phyloP scores from a whole-genome alignment of 805 yeast species.

The Metschnikowia baotianmanensis region DNA sequence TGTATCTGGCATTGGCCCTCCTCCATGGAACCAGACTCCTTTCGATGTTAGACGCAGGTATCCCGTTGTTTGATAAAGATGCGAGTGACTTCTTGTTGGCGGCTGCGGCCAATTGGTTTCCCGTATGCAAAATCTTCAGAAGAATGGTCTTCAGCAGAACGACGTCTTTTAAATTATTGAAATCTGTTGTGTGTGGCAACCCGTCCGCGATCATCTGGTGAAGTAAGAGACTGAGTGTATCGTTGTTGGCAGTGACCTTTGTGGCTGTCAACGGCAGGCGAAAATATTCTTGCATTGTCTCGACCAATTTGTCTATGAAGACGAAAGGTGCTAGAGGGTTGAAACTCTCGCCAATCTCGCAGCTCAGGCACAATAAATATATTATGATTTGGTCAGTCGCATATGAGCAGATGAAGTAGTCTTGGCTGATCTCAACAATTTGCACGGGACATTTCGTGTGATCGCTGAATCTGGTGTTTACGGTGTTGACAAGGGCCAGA shows the following conservation, averaged over 20 bases:
- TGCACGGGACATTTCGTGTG: constrained; percentile 14
- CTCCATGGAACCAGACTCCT: constrained; percentile 68
- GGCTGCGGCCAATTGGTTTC: constrained; percentile 32
- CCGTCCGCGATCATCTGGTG: constrained; percentile 81
- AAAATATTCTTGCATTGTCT: constrained; percentile 57
- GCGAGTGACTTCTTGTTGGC: constrained; percentile 23
- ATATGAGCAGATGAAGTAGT: constrained; percentile 28
- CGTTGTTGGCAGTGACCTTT: constrained; percentile 66
- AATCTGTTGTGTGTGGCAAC: constrained; percentile 67
- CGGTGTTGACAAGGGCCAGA: constrained; percentile 23
- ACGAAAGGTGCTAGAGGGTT: constrained; percentile 57
- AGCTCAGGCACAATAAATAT: constrained; percentile 27
- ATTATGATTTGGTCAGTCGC: constrained; percentile 24
- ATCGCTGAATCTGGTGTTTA: constrained; percentile 15
- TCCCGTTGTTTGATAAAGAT: constrained; percentile 16
- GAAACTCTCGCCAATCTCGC: constrained; percentile 11
- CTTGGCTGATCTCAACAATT: constrained; percentile 30
- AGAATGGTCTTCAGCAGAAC: constrained; percentile 65
- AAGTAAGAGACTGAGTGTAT: constrained; percentile 65
- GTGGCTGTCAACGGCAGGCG: constrained; percentile 50
- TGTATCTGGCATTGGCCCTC: constrained; percentile 60
- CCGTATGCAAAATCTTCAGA: constrained; percentile 47
- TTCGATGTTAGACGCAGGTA: constrained; percentile 7
- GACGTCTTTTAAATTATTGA: constrained; percentile 63
- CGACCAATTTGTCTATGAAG: constrained; percentile 50